These are phyloP conservation scores for Stemphylium beticola DNA, from an alignment of 2,329 filamentous ascomycete species.

Conservation along the genomic window DNA sequence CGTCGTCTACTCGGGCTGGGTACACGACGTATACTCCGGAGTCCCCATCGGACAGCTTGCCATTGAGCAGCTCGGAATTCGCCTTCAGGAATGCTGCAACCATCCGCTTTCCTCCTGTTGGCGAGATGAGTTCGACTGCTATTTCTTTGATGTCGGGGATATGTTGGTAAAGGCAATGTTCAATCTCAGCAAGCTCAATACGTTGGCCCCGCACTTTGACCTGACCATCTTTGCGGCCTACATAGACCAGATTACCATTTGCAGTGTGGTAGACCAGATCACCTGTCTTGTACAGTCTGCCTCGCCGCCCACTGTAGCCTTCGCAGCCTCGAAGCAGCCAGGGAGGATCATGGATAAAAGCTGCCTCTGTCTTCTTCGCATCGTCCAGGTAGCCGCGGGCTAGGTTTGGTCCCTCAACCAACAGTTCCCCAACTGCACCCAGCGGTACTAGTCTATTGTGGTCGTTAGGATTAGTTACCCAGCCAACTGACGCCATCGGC, in stretches of 20 bases:
- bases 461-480: slow-evolving; percentile 34
- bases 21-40: background rate
- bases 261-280: slow-evolving; percentile 20
- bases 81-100: background rate
- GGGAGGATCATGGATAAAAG: slow-evolving; percentile 17
- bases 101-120: background rate
- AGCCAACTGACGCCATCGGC: slow-evolving; percentile 14
- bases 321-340: background rate
- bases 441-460: slow-evolving; percentile 23
- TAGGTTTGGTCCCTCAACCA: slow-evolving; percentile 31
- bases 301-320: background rate
- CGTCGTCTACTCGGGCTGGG: background rate
- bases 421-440: slow-evolving; percentile 30
- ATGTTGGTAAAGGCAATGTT: background rate
- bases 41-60: background rate
- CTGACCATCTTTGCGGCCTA: slow-evolving; percentile 29
- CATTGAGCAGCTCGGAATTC: background rate
- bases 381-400: slow-evolving; percentile 32
- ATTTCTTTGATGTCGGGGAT: background rate
- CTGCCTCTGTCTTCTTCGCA: slow-evolving; percentile 17
- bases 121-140: background rate
- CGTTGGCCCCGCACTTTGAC: slow-evolving; percentile 35
- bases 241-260: slow-evolving; percentile 20
- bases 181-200: slow-evolving; percentile 34
- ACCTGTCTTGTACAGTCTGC: slow-evolving; percentile 38